Evolutionary conservation across 352 stramenopile species (phyloP), one percentile per base, ranked within the genome.

Genomic region (Phytophthora lateralis): DNA sequence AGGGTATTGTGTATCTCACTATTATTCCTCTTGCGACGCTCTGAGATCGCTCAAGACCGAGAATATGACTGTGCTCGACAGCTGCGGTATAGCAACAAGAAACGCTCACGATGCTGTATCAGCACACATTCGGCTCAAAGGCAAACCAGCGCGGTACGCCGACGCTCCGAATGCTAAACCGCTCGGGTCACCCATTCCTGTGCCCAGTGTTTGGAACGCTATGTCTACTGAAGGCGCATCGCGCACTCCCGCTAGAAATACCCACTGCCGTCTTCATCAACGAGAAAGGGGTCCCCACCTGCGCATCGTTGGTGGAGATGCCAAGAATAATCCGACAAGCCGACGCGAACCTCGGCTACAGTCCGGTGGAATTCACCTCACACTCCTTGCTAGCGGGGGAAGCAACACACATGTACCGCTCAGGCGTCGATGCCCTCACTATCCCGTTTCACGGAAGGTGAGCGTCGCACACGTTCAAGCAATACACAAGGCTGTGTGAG

Each of bases 401-500:
- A 18, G 47, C 32, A 30, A 54, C 47, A 14, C 32, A 43, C 32
- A 54, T 54, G 47, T 54, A 54, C 32, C 29, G 47, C 8, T 30
- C 32, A 20, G 47, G 32, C 8, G 47, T 54, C 9, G 47, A 44
- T 44, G 47, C 29, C 5, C 47, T 41, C 35, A 41, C 35, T 7
- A 54, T 43, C 7, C 32, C 44, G 32, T 43, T 54, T 41, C 17
- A 54, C 32, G 32, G 32, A 17, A 26, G 47, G 6, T 54, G 47
- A 32, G 47, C 11, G 6, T 45, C 47, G 11, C 45, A 55, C 20
- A 55, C 35, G 15, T 63, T 49, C 44, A 63, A 50, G 37, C 44
- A 43, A 9, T 55, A 55, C 27, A 55, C 55, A 26, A 47, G 45
- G 21, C 9, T 63, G n/a, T 55, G 45, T n/a, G 55, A 43, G 27